Conservation (phyloP, 768 basidiomycete genomes). For the Leucosporidium creatinivorum region DNA sequence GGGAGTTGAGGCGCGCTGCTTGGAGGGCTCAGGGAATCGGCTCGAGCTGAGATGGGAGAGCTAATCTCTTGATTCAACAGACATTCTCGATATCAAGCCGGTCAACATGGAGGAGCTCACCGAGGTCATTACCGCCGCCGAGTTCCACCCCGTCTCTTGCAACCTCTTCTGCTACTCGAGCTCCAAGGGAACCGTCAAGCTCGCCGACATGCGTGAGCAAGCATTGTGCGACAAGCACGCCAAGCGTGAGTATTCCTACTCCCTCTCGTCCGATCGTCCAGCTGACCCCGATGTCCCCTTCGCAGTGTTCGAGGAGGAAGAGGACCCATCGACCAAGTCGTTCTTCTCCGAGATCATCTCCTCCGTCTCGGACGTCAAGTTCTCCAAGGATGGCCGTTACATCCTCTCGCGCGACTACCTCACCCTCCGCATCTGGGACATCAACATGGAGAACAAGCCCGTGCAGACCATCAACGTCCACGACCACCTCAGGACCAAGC, state of each 20-base stretch:
- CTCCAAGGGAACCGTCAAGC: constrained; percentile 98
- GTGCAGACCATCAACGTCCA: constrained; percentile 98
- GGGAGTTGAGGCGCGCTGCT: neutral
- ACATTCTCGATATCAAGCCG: constrained; percentile 99
- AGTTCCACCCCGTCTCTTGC: constrained; percentile 96
- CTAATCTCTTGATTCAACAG: constrained; percentile 46
- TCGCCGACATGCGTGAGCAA: constrained; percentile 98
- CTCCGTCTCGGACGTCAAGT: constrained; percentile 98
- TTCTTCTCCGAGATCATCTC: constrained; percentile 99
- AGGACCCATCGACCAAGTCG: constrained; percentile 91
- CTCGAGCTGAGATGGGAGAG: neutral
- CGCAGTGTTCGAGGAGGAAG: constrained; percentile 95
- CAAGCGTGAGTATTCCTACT: constrained; percentile 62
- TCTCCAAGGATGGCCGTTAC: constrained; percentile 93
- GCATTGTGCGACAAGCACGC: constrained; percentile 93
- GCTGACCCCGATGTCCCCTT: neutral
- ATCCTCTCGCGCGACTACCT: constrained; percentile 95
- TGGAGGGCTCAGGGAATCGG: neutral
- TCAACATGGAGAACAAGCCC: constrained; percentile 96
- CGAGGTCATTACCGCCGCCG: constrained; percentile 98
- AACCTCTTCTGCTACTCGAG: constrained; percentile 99
- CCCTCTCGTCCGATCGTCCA: neutral
- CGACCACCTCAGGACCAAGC: constrained; percentile 91
- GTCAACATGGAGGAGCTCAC: constrained; percentile 99
- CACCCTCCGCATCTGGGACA: constrained; percentile 98